A percentile compares a stretch with the other conserved stretches of the same genome.
These are phyloP conservation scores for Starmera amethionina DNA, from an alignment of 805 yeast species.

Conservation along the genomic window DNA sequence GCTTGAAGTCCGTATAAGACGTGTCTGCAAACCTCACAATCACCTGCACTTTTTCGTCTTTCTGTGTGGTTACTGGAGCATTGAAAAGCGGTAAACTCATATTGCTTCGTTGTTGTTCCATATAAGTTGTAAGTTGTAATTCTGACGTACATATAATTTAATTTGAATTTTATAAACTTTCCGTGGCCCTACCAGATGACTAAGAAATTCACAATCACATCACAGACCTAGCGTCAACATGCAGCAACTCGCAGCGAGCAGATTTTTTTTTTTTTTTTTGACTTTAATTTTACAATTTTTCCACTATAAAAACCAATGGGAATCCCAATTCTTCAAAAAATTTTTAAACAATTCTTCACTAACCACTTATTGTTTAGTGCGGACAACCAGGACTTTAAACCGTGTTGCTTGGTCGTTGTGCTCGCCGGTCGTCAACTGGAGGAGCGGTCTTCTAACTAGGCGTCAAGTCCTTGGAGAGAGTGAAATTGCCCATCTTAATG, in stretches of 20 bases:
- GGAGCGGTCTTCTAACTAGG: slow-evolving; percentile 33
- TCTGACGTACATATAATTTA: not conserved
- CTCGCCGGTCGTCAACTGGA: slow-evolving; percentile 4
- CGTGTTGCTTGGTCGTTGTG: slow-evolving; percentile 53
- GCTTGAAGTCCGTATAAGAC: slow-evolving; percentile 27
- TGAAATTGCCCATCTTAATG: slow-evolving; percentile 53
- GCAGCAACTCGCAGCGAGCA: too few relatives aligned
- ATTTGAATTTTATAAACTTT: not conserved
- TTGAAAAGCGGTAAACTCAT: slow-evolving; percentile 1
- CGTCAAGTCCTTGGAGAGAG: slow-evolving; percentile 71
- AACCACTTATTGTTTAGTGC: slow-evolving; percentile 34
- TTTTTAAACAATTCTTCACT: too few relatives aligned
- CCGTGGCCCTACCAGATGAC: not conserved
- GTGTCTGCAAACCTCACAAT: slow-evolving; percentile 39
- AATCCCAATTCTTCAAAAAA: not conserved
- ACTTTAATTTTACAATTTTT: slow-evolving; percentile 12
- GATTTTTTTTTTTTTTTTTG: slow-evolving; percentile 5
- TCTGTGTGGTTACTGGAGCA: not conserved
- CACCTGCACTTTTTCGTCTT: slow-evolving; percentile 5
- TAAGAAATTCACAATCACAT: not conserved
- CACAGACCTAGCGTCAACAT: not conserved
- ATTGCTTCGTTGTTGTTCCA: not conserved
- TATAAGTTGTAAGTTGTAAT: too few relatives aligned
- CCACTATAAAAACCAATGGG: not conserved
- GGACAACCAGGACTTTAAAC: slow-evolving; percentile 66